Evolutionary conservation across 306 rosid genomes (phyloP), one percentile per base, ranked within the genome.

Genomic region (Castanospermum australe): DNA sequence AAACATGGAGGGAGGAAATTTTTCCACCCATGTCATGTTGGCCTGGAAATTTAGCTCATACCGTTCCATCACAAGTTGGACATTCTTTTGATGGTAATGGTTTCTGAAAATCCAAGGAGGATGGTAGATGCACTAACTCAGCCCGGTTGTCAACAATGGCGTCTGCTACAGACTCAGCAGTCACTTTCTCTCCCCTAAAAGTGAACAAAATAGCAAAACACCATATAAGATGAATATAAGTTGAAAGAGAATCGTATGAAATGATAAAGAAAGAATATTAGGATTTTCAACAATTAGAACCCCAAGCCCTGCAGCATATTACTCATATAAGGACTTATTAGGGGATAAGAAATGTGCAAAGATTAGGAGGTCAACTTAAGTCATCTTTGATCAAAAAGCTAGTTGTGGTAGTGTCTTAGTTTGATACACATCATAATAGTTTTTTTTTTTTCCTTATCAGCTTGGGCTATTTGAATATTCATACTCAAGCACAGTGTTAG

Each of bases 11-110:
- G 45, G 65, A 21, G 76, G 52, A 66, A 65, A 21, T 50, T 56
- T 62, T 65, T 52, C n/a, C 25, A 65, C 39, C 50, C 32, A 50
- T 24, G 32, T 36, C 47, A 54, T 41, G 64, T 25, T 15, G 64
- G 42, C 54, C 28, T 45, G 78, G 67, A 75, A 63, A 73, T 64
- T 82, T 66, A 57, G n/a, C 70, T 75, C 83, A 75, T 89, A 95
- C 99, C 77, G 96, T 91, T 81, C 97, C 99, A 86, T 95, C 99
- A 61, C 99, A 95, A 57, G 87, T 90, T 67, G 93, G 94, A 82
- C 99, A 95, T 38, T 95, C 98, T 85, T 91, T 95, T 67, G 96
- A 85, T 63, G 99, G 99, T 83, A 95, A 84, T 63, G 95, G 89
- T 4, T 72, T 60, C 33, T 87, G 85, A 80, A 91, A 84, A 82